Percentiles rank a stretch among this genome's conserved stretches.
phyloP scores from a whole-genome alignment of 805 yeast species.

The Metschnikowia henanensis region DNA sequence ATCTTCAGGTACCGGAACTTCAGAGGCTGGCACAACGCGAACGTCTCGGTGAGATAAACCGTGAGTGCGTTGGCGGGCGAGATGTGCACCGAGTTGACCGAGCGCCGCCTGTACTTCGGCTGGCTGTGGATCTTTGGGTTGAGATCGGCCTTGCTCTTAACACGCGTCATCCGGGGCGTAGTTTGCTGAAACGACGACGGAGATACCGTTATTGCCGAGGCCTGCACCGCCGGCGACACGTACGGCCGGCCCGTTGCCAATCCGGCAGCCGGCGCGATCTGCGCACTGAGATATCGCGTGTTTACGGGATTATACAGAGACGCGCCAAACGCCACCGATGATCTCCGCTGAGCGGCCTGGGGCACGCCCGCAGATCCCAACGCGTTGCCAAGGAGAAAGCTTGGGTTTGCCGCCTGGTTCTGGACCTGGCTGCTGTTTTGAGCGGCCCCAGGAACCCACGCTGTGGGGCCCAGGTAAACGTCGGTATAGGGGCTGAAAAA shows the following conservation, averaged over 20 bases:
- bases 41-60: slow-evolving; percentile 73
- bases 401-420: slow-evolving; percentile 1
- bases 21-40: slow-evolving; percentile 77
- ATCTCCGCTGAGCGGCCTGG: slow-evolving; percentile 15
- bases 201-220: neutral
- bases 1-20: slow-evolving; percentile 77
- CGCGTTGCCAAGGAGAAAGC: slow-evolving; percentile 1
- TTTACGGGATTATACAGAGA: slow-evolving; percentile 19
- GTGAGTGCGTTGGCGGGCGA: slow-evolving; percentile 85
- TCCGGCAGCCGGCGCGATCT: slow-evolving; percentile 6
- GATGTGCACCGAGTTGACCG: slow-evolving; percentile 59
- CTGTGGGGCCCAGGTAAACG: neutral
- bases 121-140: slow-evolving; percentile 59
- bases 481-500: slow-evolving; percentile 22
- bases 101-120: slow-evolving; percentile 72
- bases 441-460: slow-evolving; percentile 4
- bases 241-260: slow-evolving; percentile 3
- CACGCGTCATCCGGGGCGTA: slow-evolving; percentile 49
- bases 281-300: slow-evolving; percentile 14
- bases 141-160: slow-evolving; percentile 49
- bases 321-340: slow-evolving; percentile 24
- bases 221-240: slow-evolving; percentile 1
- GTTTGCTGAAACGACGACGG: neutral
- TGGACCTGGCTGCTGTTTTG: neutral
- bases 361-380: neutral